Percentiles rank a stretch among this genome's conserved stretches.
Evolutionary conservation across 257 asterid species (phyloP).

Genomic region (Gentiana straminea): DNA sequence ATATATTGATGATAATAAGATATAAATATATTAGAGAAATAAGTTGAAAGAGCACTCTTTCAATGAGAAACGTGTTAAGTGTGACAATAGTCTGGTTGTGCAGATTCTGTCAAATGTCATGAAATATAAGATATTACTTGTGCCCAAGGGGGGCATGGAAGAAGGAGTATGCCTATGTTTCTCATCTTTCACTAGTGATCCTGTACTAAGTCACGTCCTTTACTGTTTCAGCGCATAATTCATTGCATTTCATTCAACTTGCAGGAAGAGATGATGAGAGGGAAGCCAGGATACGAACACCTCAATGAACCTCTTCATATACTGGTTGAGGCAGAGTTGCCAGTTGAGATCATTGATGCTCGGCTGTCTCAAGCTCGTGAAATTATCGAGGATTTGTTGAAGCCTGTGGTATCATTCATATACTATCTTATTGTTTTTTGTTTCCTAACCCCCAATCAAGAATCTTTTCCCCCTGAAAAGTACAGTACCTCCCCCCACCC

Average conservation of each 20-base stretch:
- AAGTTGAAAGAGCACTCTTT: too few species aligned
- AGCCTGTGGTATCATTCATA: constrained; percentile 63
- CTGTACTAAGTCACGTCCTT: not conserved
- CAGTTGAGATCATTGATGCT: constrained; percentile 86
- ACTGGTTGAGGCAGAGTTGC: constrained; percentile 89
- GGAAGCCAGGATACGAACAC: constrained; percentile 96
- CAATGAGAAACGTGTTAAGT: too few species aligned
- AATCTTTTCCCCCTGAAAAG: not conserved
- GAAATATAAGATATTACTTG: too few species aligned
- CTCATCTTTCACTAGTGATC: too few species aligned
- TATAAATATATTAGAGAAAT: too few species aligned
- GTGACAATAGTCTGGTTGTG: too few species aligned
- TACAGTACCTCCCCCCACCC: not conserved
- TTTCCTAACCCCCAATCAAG: not conserved
- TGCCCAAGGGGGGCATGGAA: too few species aligned
- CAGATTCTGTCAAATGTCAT: too few species aligned
- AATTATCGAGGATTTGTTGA: constrained; percentile 84
- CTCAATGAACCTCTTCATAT: constrained; percentile 94
- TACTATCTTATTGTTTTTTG: too few species aligned
- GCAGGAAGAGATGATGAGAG: constrained; percentile 99
- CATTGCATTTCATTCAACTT: constrained; percentile 3
- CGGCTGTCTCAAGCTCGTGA: constrained; percentile 90
- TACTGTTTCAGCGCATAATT: not conserved
- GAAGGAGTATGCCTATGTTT: too few species aligned
- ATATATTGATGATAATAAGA: too few species aligned